Base-by-base conservation (phyloP, 352 stramenopile genomes). In the Globisporangium acanthophoron region DNA sequence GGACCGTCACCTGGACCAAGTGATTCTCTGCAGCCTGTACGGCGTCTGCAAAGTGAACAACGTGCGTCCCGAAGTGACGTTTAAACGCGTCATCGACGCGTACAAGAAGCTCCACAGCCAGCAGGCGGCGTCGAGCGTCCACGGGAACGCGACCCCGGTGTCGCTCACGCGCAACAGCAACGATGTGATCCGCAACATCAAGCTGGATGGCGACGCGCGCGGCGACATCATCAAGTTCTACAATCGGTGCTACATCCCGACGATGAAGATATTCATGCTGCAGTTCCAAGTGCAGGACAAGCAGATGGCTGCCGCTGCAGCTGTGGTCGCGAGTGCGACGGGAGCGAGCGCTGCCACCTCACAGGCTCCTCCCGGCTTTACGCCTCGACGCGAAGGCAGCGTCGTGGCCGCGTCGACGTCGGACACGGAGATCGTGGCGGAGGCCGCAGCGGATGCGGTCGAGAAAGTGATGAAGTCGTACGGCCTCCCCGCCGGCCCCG, bases 161-260 rank as follows among this genome's bases (percentile, higher is more conserved):
- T 67, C 74, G 40, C 57, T 79, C 2, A 59, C 69, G 5, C 69
- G 78, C 0, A 80, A 68, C 48, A 73, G 67, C 18, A 76, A 85
- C 52, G 78, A 86, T 37, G 66, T 91, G n/a, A 90, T 90, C 12
- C 74, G 84, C n/a, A 76, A 79, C 29, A 91, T 94, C 58, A 84
- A 85, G 52, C 63, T 94, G 7, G 81, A 92, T 39, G 61, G 73
- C 39, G 51, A 80, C 43, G 72, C 71, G 6, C 70, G 71, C n/a
- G 85, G 85, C 35, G 83, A 95, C 54, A 90, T 95, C 58, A 93
- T 95, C 69, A 93, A 92, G 69, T 95, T 94, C 53, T 95, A 95
- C 72, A 95, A 93, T 55, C 71, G 80, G 12, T 92, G 80, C 64
- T 94, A 80, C 59, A 89, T 94, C 59, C 71, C 80, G 3, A 70